Evolutionary conservation across 345 rosid genomes (phyloP).

Genomic region (Punica granatum): DNA sequence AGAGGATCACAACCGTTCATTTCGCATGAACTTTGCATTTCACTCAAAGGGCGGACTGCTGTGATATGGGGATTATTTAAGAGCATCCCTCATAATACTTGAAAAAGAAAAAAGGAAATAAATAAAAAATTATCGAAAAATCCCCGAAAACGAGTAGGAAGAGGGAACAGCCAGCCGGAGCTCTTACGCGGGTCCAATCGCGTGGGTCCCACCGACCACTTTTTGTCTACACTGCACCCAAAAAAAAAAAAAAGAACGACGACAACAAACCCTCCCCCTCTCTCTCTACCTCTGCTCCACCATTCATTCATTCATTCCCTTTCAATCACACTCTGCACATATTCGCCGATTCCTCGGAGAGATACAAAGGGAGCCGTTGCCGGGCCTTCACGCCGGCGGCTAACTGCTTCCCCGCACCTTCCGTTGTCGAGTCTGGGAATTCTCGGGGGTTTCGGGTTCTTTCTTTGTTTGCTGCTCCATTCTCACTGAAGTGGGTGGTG

Average conservation of each 20-base stretch:
- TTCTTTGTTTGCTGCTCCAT: not conserved
- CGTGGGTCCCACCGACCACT: slow-evolving; percentile 29
- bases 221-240: not conserved
- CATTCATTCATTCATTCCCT: not conserved
- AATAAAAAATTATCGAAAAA: not conserved
- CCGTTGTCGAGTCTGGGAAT: not conserved
- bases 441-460: not conserved
- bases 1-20: no score
- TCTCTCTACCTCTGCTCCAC: not conserved
- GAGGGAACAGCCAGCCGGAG: not conserved
- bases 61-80: no score
- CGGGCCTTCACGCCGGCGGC: not conserved
- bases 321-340: not conserved
- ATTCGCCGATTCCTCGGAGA: not conserved
- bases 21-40: no score
- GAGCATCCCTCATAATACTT: no score
- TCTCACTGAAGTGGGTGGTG: not conserved
- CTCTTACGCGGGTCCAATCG: slow-evolving; percentile 16
- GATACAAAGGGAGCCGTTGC: not conserved
- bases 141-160: not conserved
- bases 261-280: no score
- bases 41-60: no score
- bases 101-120: not conserved
- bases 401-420: not conserved
- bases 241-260: no score